Evolutionary conservation across 2,329 filamentous ascomycete genomes (phyloP).

Genomic region (Beauveria australis): DNA sequence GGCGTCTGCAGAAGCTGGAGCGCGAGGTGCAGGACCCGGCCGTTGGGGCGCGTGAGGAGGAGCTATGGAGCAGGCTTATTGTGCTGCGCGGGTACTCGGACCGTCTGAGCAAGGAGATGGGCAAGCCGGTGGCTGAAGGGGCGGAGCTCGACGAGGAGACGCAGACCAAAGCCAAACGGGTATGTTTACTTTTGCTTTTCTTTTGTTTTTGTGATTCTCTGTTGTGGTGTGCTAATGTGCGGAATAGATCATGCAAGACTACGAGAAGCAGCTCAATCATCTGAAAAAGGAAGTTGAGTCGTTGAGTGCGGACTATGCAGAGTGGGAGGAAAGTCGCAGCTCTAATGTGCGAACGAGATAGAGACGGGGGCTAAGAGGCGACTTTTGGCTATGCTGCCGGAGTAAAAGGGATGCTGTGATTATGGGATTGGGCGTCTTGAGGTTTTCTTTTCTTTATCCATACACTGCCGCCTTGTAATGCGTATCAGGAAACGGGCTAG

Average conservation of each 20-base stretch:
- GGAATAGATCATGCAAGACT: conserved; percentile 65
- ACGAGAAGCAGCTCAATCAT: conserved; percentile 71
- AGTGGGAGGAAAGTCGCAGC: conserved; percentile 45
- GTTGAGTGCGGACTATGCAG: conserved; percentile 47
- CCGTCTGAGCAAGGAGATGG: conserved; percentile 64
- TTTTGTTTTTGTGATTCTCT: not conserved
- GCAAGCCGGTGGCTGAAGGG: conserved; percentile 52
- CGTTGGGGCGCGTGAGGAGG: conserved; percentile 67
- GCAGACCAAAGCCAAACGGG: conserved; percentile 66
- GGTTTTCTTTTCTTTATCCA: not conserved
- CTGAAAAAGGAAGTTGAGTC: conserved; percentile 64
- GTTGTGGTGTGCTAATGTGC: not conserved
- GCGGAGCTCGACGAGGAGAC: conserved; percentile 60
- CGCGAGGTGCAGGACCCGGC: conserved; percentile 65
- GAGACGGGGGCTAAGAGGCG: not conserved
- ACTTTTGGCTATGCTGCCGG: not conserved
- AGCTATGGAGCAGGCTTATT: conserved; percentile 77
- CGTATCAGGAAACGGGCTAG: conserved; percentile 1
- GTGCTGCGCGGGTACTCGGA: conserved; percentile 65
- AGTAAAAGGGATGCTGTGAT: not conserved
- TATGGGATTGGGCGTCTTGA: conserved; percentile 3
- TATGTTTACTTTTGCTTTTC: conserved; percentile 28
- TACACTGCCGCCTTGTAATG: not conserved
- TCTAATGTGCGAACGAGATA: conserved; percentile 26
- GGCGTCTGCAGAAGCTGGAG: conserved; percentile 62